phyloP scores from a whole-genome alignment of 2,329 filamentous ascomycete species.

The Pyrenophora tritici-repentis region DNA sequence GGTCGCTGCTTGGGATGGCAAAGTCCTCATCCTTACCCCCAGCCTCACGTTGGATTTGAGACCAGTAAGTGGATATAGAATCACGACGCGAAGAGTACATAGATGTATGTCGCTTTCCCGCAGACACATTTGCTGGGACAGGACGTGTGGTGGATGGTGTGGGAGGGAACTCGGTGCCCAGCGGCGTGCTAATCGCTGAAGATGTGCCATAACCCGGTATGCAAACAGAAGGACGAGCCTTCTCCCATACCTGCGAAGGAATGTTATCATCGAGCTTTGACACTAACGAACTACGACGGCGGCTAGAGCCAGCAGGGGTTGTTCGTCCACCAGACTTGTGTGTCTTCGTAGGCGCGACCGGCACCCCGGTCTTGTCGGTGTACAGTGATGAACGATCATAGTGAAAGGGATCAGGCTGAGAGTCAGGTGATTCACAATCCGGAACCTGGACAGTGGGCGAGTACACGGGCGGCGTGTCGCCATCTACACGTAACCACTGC shows the following conservation, averaged over 20 bases:
- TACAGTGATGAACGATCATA: no score
- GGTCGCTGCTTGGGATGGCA: not conserved
- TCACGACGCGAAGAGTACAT: not conserved
- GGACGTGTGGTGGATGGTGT: not conserved
- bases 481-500: slow-evolving; percentile 15
- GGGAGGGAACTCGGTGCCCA: slow-evolving; percentile 11
- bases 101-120: no score
- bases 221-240: slow-evolving; percentile 18
- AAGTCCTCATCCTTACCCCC: not conserved
- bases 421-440: not conserved
- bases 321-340: not conserved
- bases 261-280: slow-evolving; percentile 11
- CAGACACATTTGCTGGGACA: not conserved
- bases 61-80: not conserved
- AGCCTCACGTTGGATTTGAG: slow-evolving; percentile 2
- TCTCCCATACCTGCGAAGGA: slow-evolving; percentile 19
- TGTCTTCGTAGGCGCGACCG: no score
- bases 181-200: slow-evolving; percentile 18
- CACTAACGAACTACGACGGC: not conserved
- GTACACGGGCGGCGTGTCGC: slow-evolving; percentile 7
- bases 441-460: not conserved
- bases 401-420: not conserved
- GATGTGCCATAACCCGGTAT: not conserved
- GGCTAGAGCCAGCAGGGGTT: not conserved
- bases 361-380: no score